Base-by-base conservation (phyloP, 2,329 filamentous ascomycete genomes). In the Sphaerulina musiva region DNA sequence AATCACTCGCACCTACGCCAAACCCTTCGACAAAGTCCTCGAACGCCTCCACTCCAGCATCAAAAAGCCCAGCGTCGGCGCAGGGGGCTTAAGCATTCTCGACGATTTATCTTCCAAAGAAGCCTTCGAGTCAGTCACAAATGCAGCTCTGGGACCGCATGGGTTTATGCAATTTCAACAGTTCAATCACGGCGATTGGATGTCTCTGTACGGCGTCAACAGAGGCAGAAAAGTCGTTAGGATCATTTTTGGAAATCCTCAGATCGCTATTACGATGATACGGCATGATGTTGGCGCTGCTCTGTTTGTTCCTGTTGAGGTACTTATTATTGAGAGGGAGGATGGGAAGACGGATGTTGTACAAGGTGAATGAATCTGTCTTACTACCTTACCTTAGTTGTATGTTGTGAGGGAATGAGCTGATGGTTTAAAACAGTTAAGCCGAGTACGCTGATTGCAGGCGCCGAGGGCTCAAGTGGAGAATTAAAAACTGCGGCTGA, bases 231-330 rank as follows among this genome's bases (percentile, higher is more conserved):
- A 51, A 46, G 56, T 56, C 14, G 41, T 47, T 11, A 41, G 56
- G 10, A 54, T 58, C 36, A 48, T 58, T 23, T 58, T 58, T 38
- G 56, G 56, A 26, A 58, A 58, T 40, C 56, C 53, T 29, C 53
- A 56, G 36, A 51, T 58, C 20, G 56, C 56, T 14, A 54, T 58
- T 9, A 56, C 56, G 14, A 55, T 59, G 54, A 26, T 55, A 10
- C 48, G 50, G 50, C 57, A 54, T 52, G 55, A 58, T 51, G 45
- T 57, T 56, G 55, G 40, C 46, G 60, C 53, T 45, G 58, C 42
- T 44, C 54, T 56, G 48, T 59, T 59, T 48, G 59, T 50, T 47
- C 55, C 58, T 52, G 59, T 56, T 26, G 58, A 58, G 50, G 56
- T 41, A 12, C 32, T 55, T 12, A 44, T 58, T 14, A 34, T 56